Base-by-base conservation (phyloP, 2,329 filamentous ascomycete genomes). In the Metarhizium sp. region DNA sequence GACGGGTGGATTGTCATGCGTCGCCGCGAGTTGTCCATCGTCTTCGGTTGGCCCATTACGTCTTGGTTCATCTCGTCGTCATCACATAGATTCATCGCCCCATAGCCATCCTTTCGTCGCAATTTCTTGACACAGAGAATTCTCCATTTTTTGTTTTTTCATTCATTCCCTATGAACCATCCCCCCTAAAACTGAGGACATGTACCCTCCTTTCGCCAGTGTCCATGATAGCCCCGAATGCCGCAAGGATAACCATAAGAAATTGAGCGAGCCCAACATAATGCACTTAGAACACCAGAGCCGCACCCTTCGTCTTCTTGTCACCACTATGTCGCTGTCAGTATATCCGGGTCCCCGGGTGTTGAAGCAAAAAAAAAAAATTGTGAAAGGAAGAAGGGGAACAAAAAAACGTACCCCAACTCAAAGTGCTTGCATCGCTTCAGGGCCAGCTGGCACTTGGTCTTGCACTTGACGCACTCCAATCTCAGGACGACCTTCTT, bases 391-490 rank as follows among this genome's bases (percentile, higher is more conserved):
- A 25, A 25, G 25, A 25, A 25, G 25, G 25, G 25, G 25, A 25
- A 25, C 25, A 40, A 42, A 20, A 30, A 57, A 53, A 85, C 90
- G 64, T 91, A 95, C 90, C 91, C 94, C 73, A 99, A 82, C 84
- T 99, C 94, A 80, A 99, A 99, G 86, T 99, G 94, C 89, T 99
- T 99, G 91, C 94, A 99, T 75, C 94, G 90, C 89, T 99, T 99
- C 78, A 99, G 83, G 68, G 94, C 85, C 73, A 99, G 84, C 83
- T 99, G 91, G 78, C 86, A 86, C 88, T 96, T 97, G 76, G 90
- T 87, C 88, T 97, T 97, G 90, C 94, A 99, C 68, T 80, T 76
- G 73, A 90, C 92, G 84, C 94, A 99, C 79, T 99, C 94, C 78
- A 99, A 81, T 82, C 94, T 87, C 78, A 99, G 82, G 72, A 99